These are phyloP conservation scores for Diaporthe sp. DNA, from an alignment of 2,329 filamentous ascomycete genomes.

Conservation along the genomic window DNA sequence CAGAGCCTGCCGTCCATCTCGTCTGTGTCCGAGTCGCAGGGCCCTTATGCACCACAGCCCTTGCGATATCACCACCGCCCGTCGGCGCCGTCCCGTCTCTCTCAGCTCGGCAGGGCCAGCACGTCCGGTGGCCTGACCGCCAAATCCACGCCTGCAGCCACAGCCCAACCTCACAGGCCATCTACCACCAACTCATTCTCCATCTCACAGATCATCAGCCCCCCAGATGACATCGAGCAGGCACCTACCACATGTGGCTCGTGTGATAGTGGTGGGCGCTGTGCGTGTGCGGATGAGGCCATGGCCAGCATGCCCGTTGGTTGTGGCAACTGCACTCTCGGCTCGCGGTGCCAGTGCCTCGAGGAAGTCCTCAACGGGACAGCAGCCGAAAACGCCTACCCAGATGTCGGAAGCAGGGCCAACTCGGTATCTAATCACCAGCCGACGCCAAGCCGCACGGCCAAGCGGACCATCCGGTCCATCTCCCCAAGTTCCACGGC, in stretches of 20 bases:
- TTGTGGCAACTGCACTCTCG: constrained; percentile 76
- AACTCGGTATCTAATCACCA: constrained; percentile 22
- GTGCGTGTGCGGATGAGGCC: constrained; percentile 72
- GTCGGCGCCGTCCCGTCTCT: constrained; percentile 37
- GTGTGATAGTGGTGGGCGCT: constrained; percentile 66
- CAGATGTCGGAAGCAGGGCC: constrained; percentile 42
- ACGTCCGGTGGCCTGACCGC: constrained; percentile 38
- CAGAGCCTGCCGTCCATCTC: constrained; percentile 41
- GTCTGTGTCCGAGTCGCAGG: constrained; percentile 30
- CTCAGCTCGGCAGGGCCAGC: constrained; percentile 36
- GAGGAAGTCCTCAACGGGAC: constrained; percentile 57
- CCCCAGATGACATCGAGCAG: constrained; percentile 59
- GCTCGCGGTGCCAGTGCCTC: constrained; percentile 74
- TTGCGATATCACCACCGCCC: constrained; percentile 40
- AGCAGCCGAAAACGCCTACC: background rate
- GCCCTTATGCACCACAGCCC: constrained; percentile 38
- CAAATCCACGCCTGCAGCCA: constrained; percentile 29
- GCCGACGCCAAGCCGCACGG: constrained; percentile 31
- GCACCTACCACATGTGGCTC: constrained; percentile 66
- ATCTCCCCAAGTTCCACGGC: constrained; percentile 57
- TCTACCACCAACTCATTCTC: constrained; percentile 57
- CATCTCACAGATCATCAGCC: constrained; percentile 70
- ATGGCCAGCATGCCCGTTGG: constrained; percentile 67
- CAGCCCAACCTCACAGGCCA: constrained; percentile 45
- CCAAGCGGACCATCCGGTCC: constrained; percentile 40